These are phyloP conservation scores for Galerina sulciceps DNA, from an alignment of 768 basidiomycete species.

Conservation along the genomic window DNA sequence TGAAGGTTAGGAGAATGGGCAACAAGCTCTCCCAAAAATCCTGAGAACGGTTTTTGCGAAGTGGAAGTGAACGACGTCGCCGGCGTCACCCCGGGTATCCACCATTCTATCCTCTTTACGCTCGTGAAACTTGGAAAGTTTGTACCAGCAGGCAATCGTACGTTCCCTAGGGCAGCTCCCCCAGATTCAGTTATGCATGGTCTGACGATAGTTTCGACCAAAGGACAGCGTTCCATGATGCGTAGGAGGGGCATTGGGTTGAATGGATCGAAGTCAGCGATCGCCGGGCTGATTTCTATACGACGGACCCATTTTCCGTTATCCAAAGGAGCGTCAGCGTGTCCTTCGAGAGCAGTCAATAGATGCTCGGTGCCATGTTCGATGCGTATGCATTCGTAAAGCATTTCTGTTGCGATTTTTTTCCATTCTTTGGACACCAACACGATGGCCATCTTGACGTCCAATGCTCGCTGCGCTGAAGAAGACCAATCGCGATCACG, in stretches of 20 bases:
- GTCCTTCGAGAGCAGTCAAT: conserved; percentile 7
- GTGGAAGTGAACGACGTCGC: not conserved
- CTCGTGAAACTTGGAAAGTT: conserved; percentile 3
- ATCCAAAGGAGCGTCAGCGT: not conserved
- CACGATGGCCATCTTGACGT: conserved; percentile 5
- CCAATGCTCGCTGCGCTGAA: conserved; percentile 1
- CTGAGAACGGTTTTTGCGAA: not conserved
- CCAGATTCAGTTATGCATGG: conserved; percentile 4
- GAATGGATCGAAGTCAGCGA: conserved; percentile 12
- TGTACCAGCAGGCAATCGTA: not conserved
- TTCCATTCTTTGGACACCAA: conserved; percentile 16
- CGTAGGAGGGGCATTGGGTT: conserved; percentile 6
- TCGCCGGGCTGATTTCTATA: conserved; percentile 3
- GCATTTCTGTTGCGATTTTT: conserved; percentile 8
- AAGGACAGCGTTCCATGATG: conserved; percentile 7
- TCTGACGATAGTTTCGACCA: conserved; percentile 2
- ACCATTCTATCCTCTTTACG: conserved; percentile 10
- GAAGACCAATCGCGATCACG: conserved; percentile 4
- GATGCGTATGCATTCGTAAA: conserved; percentile 14
- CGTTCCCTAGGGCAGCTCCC: not conserved
- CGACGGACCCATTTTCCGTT: conserved; percentile 9
- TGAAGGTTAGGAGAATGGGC: conserved; percentile 1
- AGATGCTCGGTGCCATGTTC: conserved; percentile 8
- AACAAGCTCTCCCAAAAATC: conserved; percentile 2
- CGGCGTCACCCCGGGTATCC: not conserved